Evolutionary conservation across 352 stramenopile genomes (phyloP).

Genomic region (Phytopythium sindhum): DNA sequence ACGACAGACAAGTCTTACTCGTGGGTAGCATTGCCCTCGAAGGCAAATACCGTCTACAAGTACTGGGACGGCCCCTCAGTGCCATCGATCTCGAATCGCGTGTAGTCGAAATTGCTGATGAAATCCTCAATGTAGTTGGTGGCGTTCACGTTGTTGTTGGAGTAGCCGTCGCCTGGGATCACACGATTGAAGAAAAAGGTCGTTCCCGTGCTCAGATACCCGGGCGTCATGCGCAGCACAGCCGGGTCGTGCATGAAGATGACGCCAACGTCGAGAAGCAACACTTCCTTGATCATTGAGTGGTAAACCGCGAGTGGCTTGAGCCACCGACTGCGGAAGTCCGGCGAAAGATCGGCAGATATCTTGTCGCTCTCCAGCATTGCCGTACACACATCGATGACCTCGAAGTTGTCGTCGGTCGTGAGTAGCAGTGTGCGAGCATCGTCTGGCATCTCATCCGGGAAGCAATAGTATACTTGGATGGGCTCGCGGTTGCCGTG

Average conservation of each 20-base stretch:
- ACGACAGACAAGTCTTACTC: slow-evolving; percentile 51
- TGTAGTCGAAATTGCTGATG: slow-evolving; percentile 33
- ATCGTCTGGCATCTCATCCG: slow-evolving; percentile 11
- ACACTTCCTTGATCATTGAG: slow-evolving; percentile 14
- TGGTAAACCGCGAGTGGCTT: slow-evolving; percentile 22
- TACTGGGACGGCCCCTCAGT: slow-evolving; percentile 16
- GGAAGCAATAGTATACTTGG: slow-evolving; percentile 23
- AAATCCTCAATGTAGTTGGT: slow-evolving; percentile 24
- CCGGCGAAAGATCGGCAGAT: not conserved
- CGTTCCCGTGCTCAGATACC: slow-evolving; percentile 30
- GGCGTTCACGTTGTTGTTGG: slow-evolving; percentile 19
- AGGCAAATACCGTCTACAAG: slow-evolving; percentile 30
- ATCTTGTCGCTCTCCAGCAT: slow-evolving; percentile 6
- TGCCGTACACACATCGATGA: slow-evolving; percentile 23
- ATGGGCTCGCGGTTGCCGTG: slow-evolving; percentile 19
- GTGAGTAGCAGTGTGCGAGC: not conserved
- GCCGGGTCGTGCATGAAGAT: slow-evolving; percentile 33
- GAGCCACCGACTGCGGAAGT: slow-evolving; percentile 25
- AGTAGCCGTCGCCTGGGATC: slow-evolving; percentile 18
- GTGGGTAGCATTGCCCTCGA: slow-evolving; percentile 25
- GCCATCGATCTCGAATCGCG: slow-evolving; percentile 17
- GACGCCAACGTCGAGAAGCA: slow-evolving; percentile 33
- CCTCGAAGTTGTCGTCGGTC: slow-evolving; percentile 9
- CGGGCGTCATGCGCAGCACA: slow-evolving; percentile 16
- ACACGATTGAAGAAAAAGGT: slow-evolving; percentile 53